Evolutionary conservation across 1,284 basidiomycete genomes (phyloP).

Genomic region (Cryptococcus neoformans): DNA sequence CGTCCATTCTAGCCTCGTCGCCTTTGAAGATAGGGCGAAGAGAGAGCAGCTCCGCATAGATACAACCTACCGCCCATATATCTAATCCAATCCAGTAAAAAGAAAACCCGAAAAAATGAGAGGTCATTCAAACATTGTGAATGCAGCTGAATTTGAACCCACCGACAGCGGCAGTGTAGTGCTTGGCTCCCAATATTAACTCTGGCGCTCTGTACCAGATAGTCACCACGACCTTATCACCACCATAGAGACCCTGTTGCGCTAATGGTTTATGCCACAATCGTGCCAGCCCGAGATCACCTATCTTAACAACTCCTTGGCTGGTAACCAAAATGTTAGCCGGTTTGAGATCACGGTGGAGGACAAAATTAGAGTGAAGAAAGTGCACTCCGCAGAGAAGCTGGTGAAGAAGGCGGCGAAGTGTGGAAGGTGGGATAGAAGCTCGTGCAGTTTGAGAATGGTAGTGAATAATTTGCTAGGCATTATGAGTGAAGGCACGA

Average conservation of each 20-base stretch:
- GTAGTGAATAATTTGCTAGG: slow-evolving; percentile 95
- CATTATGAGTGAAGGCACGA: neutral
- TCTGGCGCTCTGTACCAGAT: slow-evolving; percentile 99
- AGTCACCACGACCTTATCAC: slow-evolving; percentile 98
- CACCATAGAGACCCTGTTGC: slow-evolving; percentile 57
- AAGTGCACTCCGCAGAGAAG: slow-evolving; percentile 94
- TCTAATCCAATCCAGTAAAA: slow-evolving; percentile 51
- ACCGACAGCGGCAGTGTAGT: slow-evolving; percentile 90
- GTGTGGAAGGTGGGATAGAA: slow-evolving; percentile 68
- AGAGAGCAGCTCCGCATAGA: slow-evolving; percentile 91
- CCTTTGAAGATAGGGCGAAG: slow-evolving; percentile 98
- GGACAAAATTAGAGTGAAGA: slow-evolving; percentile 90
- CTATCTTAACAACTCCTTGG: slow-evolving; percentile 90
- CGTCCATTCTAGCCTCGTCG: slow-evolving; percentile 93
- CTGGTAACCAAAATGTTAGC: slow-evolving; percentile 97
- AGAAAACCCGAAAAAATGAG: neutral
- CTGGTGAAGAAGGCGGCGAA: slow-evolving; percentile 93
- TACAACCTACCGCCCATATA: slow-evolving; percentile 95
- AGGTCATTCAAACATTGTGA: too few species aligned
- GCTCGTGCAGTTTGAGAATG: slow-evolving; percentile 81
- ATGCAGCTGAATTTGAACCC: slow-evolving; percentile 20
- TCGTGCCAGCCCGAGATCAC: slow-evolving; percentile 91
- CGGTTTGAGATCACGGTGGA: slow-evolving; percentile 96
- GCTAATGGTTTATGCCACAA: slow-evolving; percentile 54
- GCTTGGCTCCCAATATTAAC: slow-evolving; percentile 87